Conservation (phyloP, 2,329 filamentous ascomycete species). For the Monosporascus sp. region DNA sequence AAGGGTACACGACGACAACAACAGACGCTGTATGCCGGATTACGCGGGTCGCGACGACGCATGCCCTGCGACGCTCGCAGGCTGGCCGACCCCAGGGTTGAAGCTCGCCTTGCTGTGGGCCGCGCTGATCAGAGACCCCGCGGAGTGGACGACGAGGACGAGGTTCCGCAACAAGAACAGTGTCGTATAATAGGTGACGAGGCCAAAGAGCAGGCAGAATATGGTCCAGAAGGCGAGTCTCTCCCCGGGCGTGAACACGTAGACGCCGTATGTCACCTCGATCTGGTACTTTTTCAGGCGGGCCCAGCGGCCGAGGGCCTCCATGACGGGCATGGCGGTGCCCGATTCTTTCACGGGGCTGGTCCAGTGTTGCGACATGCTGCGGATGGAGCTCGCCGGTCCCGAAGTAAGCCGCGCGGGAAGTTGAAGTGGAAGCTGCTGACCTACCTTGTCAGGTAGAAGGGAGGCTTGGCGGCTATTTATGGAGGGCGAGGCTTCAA, state of each 20-base stretch:
- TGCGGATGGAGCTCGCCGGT: not conserved
- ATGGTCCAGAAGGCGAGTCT: slow-evolving; percentile 75
- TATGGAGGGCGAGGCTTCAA: not conserved
- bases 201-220: slow-evolving; percentile 63
- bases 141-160: slow-evolving; percentile 44
- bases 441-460: no score
- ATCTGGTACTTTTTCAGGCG: slow-evolving; percentile 77
- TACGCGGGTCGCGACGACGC: not conserved
- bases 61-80: not conserved
- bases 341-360: no score
- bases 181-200: slow-evolving; percentile 62
- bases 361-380: not conserved
- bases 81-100: not conserved
- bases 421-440: not conserved
- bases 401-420: not conserved
- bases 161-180: slow-evolving; percentile 67
- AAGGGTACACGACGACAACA: not conserved
- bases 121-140: not conserved
- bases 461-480: not conserved
- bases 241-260: slow-evolving; percentile 74
- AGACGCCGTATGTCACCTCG: slow-evolving; percentile 74
- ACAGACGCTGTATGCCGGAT: not conserved
- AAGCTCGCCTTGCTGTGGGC: not conserved
- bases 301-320: slow-evolving; percentile 57
- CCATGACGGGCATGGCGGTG: slow-evolving; percentile 3